These are phyloP conservation scores for Amauroascus niger DNA, from an alignment of 2,329 filamentous ascomycete genomes.

Conservation along the genomic window DNA sequence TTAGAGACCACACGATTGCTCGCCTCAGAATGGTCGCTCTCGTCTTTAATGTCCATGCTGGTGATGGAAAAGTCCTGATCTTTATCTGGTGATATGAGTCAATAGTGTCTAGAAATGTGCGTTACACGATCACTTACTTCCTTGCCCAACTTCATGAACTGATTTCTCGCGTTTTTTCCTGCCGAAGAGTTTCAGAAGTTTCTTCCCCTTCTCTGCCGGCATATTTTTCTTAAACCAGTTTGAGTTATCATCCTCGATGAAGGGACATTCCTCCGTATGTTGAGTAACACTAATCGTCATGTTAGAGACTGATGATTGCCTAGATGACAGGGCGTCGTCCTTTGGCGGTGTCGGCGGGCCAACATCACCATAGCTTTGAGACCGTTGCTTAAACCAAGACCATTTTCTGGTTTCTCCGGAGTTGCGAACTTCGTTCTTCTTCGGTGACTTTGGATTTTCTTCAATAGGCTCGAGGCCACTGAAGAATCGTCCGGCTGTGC, in stretches of 20 bases:
- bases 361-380: conserved; percentile 23
- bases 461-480: conserved; percentile 36
- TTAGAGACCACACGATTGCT: conserved; percentile 13
- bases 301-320: conserved; percentile 22
- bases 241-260: not conserved
- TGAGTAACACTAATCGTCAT: conserved; percentile 13
- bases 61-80: not conserved
- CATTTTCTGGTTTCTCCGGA: conserved; percentile 35
- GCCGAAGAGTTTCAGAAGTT: conserved; percentile 46
- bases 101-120: not conserved
- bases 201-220: conserved; percentile 18
- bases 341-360: conserved; percentile 18
- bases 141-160: conserved; percentile 24
- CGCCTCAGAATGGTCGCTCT: conserved; percentile 2
- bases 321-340: conserved; percentile 17
- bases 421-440: conserved; percentile 18
- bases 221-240: conserved; percentile 6
- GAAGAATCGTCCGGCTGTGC: conserved; percentile 18
- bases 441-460: conserved; percentile 32
- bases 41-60: conserved; percentile 7
- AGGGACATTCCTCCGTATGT: not conserved
- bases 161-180: conserved; percentile 38
- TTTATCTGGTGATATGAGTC: conserved; percentile 3
- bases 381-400: conserved; percentile 38
- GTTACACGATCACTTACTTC: conserved; percentile 29